Evolutionary conservation across 495 filamentous ascomycete species (phyloP).

Genomic region (Aspergillus cristatus): DNA sequence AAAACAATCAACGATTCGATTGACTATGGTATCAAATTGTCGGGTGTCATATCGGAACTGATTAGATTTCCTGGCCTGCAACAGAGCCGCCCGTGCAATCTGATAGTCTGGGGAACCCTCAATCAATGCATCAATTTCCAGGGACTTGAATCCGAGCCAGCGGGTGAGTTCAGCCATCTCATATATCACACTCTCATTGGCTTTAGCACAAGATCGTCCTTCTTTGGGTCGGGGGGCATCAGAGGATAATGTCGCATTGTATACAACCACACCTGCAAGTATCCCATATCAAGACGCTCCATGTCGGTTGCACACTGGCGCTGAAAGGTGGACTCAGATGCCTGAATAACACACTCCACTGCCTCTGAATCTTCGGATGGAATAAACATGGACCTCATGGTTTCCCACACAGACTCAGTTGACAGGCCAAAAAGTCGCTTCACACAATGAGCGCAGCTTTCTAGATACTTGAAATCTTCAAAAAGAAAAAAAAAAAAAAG

Average conservation of each 20-base stretch:
- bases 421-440: constrained; percentile 14
- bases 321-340: constrained; percentile 12
- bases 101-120: constrained; percentile 22
- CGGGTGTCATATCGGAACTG: constrained; percentile 17
- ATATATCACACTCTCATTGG: constrained; percentile 16
- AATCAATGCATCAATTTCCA: constrained; percentile 16
- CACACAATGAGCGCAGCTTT: constrained; percentile 16
- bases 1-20: constrained; percentile 15
- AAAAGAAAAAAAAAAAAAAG: constrained; percentile 26
- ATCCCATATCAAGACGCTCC: constrained; percentile 10
- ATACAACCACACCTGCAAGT: constrained; percentile 16
- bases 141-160: constrained; percentile 22
- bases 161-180: constrained; percentile 20
- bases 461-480: constrained; percentile 21
- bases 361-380: constrained; percentile 10
- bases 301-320: constrained; percentile 1
- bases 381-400: too few relatives aligned
- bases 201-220: constrained; percentile 11
- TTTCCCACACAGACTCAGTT: constrained; percentile 1
- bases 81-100: constrained; percentile 19
- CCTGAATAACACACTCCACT: constrained; percentile 11
- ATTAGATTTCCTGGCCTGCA: constrained; percentile 21
- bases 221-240: constrained; percentile 11
- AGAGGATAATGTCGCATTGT: constrained; percentile 18
- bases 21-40: constrained; percentile 14